Conservation (phyloP, 345 rosid genomes). For the Conringia planisiliqua region DNA sequence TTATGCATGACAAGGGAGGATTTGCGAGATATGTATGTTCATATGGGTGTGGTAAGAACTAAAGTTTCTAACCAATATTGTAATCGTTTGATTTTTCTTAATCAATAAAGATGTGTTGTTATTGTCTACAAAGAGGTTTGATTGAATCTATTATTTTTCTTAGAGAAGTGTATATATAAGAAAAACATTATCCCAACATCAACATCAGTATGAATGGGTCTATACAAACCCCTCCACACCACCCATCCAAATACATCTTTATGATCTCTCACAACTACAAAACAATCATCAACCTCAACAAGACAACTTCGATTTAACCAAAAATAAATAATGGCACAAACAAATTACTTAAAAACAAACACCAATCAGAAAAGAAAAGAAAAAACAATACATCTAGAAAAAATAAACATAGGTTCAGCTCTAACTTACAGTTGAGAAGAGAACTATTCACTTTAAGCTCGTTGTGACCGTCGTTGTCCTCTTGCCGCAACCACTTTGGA, state of each 20-base stretch:
- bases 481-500: slow-evolving; percentile 23
- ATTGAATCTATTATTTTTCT: no score
- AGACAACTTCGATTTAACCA: not conserved
- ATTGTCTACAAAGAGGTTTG: no score
- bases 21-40: no score
- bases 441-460: slow-evolving; percentile 6
- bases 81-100: no score
- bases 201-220: no score
- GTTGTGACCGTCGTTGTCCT: slow-evolving; percentile 21
- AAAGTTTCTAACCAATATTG: no score
- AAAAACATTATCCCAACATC: no score
- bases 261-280: slow-evolving; percentile 6
- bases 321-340: slow-evolving; percentile 1
- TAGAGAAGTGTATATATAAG: no score
- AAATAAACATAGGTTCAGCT: not conserved
- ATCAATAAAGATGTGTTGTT: no score
- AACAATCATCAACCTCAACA: slow-evolving; percentile 6
- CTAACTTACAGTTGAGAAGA: slow-evolving; percentile 9
- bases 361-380: not conserved
- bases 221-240: not conserved
- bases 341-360: not conserved
- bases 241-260: slow-evolving; percentile 7
- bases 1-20: no score
- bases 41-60: no score
- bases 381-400: not conserved